phyloP scores from a whole-genome alignment of 2,329 filamentous ascomycete genomes.

The Paraphaeosphaeria sporulosa region DNA sequence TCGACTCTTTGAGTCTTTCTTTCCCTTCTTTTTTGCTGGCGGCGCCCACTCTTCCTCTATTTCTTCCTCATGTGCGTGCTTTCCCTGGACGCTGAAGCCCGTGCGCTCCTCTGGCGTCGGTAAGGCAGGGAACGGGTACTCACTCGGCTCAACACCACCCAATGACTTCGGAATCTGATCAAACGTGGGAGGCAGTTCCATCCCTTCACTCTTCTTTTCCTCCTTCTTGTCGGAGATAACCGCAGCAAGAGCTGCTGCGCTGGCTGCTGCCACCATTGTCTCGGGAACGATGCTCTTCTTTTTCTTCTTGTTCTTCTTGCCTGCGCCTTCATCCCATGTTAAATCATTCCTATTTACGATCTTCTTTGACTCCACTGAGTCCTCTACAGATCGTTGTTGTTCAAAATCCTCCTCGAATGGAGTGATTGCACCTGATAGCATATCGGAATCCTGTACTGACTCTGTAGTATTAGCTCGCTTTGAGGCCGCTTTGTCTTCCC shows the following conservation, averaged over 20 bases:
- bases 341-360: constrained; percentile 18
- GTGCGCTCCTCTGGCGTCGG: constrained; percentile 15
- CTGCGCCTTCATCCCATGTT: constrained; percentile 46
- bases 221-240: constrained; percentile 15
- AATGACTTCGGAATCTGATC: constrained; percentile 25
- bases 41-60: constrained; percentile 39
- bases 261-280: constrained; percentile 17
- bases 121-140: constrained; percentile 41
- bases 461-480: constrained; percentile 23
- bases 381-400: constrained; percentile 7
- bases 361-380: constrained; percentile 25
- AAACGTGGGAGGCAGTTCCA: constrained; percentile 24
- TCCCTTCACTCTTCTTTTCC: constrained; percentile 5
- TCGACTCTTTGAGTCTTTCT: constrained; percentile 45
- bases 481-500: constrained; percentile 27
- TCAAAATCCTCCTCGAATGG: constrained; percentile 20
- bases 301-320: constrained; percentile 56
- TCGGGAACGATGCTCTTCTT: constrained; percentile 29
- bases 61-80: constrained; percentile 26
- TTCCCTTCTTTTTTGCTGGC: constrained; percentile 55
- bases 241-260: constrained; percentile 18
- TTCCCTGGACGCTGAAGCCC: background rate
- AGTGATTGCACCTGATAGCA: constrained; percentile 15
- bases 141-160: constrained; percentile 21
- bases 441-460: constrained; percentile 14